Conservation (phyloP, 768 basidiomycete species). For the Suillus placidus region DNA sequence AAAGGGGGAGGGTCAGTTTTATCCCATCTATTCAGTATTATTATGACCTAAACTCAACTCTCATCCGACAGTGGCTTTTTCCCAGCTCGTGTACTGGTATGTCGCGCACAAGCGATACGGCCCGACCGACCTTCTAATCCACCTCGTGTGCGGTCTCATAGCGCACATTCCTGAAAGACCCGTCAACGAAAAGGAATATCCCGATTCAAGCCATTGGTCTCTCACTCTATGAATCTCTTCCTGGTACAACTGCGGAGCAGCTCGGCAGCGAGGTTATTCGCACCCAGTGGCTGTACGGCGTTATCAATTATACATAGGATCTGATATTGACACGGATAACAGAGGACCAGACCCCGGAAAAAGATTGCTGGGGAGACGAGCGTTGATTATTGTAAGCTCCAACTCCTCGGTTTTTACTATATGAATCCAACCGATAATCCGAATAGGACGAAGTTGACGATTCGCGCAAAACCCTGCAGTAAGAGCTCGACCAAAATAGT, state of each 20-base stretch:
- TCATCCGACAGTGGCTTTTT: slow-evolving; percentile 77
- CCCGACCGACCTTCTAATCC: slow-evolving; percentile 4
- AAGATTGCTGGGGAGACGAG: slow-evolving; percentile 75
- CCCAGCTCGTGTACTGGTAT: slow-evolving; percentile 88
- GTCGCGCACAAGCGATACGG: slow-evolving; percentile 11
- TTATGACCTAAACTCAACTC: slow-evolving; percentile 19
- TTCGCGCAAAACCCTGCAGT: slow-evolving; percentile 88
- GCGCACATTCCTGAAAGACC: slow-evolving; percentile 84
- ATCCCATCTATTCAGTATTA: slow-evolving; percentile 17
- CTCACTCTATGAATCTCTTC: slow-evolving; percentile 90
- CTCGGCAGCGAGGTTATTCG: slow-evolving; percentile 85
- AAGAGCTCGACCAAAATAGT: slow-evolving; percentile 29
- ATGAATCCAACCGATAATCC: slow-evolving; percentile 13
- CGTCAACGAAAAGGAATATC: slow-evolving; percentile 71
- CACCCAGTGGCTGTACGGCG: slow-evolving; percentile 92
- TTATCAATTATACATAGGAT: slow-evolving; percentile 2
- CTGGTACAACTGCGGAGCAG: slow-evolving; percentile 70
- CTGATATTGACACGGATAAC: slow-evolving; percentile 12
- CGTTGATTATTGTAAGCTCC: slow-evolving; percentile 75
- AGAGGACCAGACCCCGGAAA: slow-evolving; percentile 70
- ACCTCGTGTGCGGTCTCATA: slow-evolving; percentile 28
- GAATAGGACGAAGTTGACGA: slow-evolving; percentile 85
- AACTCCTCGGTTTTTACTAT: slow-evolving; percentile 15
- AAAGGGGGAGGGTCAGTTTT: slow-evolving; percentile 79
- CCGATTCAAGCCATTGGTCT: slow-evolving; percentile 97